Conservation (phyloP, 139 green algal genomes). For the Eudorina sp. region DNA sequence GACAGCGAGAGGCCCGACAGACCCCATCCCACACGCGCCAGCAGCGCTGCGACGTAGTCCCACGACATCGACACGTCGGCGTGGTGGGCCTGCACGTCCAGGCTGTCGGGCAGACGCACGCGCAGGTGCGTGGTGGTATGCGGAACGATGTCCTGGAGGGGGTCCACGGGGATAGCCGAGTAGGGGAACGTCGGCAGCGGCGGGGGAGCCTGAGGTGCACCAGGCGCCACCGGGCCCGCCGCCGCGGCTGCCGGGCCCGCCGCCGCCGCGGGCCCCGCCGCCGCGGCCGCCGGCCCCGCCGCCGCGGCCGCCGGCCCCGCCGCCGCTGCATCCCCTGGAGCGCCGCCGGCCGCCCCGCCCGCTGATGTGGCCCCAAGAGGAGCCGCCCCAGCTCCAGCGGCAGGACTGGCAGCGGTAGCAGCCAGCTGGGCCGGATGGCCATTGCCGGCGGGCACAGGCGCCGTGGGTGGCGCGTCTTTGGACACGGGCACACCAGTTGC, state of each 20-base stretch:
- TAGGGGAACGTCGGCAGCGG: slow-evolving; percentile 16
- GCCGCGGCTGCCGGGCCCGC: neutral
- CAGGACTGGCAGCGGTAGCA: too few species aligned
- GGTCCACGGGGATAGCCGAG: neutral
- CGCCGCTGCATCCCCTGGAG: too few species aligned
- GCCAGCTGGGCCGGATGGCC: too few species aligned
- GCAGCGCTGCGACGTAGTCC: slow-evolving; percentile 30
- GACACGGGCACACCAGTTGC: too few species aligned
- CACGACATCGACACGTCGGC: slow-evolving; percentile 12
- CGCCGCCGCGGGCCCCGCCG: neutral
- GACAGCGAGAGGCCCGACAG: slow-evolving; percentile 30
- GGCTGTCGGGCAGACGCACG: slow-evolving; percentile 28
- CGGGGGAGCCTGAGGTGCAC: neutral
- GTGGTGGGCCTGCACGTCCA: neutral
- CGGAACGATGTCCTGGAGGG: neutral
- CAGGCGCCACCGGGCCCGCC: neutral
- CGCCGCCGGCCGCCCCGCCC: too few species aligned
- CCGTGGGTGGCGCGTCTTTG: too few species aligned
- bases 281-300: neutral
- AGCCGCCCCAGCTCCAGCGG: too few species aligned
- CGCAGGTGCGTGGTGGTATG: slow-evolving; percentile 25
- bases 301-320: neutral
- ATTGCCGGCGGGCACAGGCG: too few species aligned
- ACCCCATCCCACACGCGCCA: neutral
- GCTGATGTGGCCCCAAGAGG: too few species aligned